Percentiles rank a stretch among this genome's conserved stretches.
These are phyloP conservation scores for Mantamonas sphyraenae DNA, from an alignment of 78 protist species.

Conservation along the genomic window DNA sequence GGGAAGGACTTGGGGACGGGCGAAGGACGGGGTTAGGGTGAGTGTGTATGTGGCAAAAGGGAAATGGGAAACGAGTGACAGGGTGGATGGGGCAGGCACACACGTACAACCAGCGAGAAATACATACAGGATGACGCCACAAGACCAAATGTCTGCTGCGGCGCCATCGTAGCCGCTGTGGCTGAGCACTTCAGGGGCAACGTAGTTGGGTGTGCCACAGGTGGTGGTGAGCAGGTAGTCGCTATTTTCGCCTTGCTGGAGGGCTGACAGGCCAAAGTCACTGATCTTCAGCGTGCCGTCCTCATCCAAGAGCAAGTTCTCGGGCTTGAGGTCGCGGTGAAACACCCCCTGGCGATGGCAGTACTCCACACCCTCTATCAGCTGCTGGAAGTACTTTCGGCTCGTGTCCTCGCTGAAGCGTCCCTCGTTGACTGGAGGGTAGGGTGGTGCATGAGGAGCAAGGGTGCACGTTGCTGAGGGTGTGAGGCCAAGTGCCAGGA, in stretches of 20 bases:
- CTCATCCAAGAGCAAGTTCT: slow-evolving; percentile 54
- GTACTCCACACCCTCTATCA: slow-evolving; percentile 12
- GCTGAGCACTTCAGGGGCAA: slow-evolving; percentile 35
- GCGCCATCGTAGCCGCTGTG: slow-evolving; percentile 47
- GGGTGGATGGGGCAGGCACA: neutral
- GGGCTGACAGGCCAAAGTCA: neutral
- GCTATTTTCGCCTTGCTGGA: neutral
- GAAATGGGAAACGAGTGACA: neutral
- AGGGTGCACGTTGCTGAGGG: too few relatives aligned
- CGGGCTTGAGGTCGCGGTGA: slow-evolving; percentile 57
- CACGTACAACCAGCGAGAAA: slow-evolving; percentile 36
- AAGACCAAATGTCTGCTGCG: slow-evolving; percentile 62
- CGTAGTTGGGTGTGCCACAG: slow-evolving; percentile 57
- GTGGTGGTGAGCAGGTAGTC: slow-evolving; percentile 25
- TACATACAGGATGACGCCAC: slow-evolving; percentile 61
- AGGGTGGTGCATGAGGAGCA: too few relatives aligned
- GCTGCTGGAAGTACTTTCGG: slow-evolving; percentile 31
- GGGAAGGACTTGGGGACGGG: slow-evolving; percentile 20
- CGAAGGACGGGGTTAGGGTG: neutral
- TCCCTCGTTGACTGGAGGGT: slow-evolving; percentile 5
- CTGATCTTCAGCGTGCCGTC: slow-evolving; percentile 42
- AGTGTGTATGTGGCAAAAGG: too few relatives aligned
- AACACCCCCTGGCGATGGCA: slow-evolving; percentile 19
- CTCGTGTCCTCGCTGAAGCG: slow-evolving; percentile 14
- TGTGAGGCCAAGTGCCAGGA: too few relatives aligned